Conservation (phyloP, 495 filamentous ascomycete genomes). For the Jackrogersella minutella region DNA sequence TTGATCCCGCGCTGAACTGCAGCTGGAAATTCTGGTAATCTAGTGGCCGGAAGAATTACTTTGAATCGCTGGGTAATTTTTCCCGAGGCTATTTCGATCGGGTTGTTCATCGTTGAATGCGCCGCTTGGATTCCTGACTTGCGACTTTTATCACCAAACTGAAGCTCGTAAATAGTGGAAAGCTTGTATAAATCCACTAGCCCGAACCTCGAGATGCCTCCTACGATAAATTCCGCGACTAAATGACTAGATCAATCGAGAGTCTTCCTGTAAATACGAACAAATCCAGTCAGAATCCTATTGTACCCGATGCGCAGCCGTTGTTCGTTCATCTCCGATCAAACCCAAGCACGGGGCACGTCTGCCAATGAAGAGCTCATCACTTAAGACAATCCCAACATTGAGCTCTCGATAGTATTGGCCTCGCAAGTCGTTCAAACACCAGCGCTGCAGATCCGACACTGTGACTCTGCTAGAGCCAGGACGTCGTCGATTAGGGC, state of each 20-base stretch:
- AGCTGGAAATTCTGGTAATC: constrained; percentile 28
- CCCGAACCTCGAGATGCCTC: constrained; percentile 24
- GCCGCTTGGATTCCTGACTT: constrained; percentile 16
- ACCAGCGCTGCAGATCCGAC: background rate
- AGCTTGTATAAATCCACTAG: constrained; percentile 24
- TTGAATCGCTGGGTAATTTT: constrained; percentile 29
- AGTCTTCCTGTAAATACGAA: background rate
- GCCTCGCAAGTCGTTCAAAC: constrained; percentile 10
- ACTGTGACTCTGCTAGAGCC: constrained; percentile 5
- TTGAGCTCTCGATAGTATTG: constrained; percentile 11
- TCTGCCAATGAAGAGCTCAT: constrained; percentile 33
- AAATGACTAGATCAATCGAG: constrained; percentile 8
- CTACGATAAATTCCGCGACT: constrained; percentile 9
- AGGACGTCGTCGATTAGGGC: constrained; percentile 18
- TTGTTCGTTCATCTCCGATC: constrained; percentile 4
- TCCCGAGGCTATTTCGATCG: constrained; percentile 19
- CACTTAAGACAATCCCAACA: constrained; percentile 21
- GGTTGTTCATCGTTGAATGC: constrained; percentile 7
- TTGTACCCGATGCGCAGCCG: constrained; percentile 12
- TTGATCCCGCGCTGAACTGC: constrained; percentile 23
- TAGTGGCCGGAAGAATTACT: constrained; percentile 45
- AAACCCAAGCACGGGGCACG: constrained; percentile 11
- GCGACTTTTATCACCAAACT: constrained; percentile 3
- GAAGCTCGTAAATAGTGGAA: constrained; percentile 7
- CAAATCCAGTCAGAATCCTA: background rate